phyloP scores from a whole-genome alignment of 805 yeast genomes.

The Saccharomycopsis oosterbeekiorum region DNA sequence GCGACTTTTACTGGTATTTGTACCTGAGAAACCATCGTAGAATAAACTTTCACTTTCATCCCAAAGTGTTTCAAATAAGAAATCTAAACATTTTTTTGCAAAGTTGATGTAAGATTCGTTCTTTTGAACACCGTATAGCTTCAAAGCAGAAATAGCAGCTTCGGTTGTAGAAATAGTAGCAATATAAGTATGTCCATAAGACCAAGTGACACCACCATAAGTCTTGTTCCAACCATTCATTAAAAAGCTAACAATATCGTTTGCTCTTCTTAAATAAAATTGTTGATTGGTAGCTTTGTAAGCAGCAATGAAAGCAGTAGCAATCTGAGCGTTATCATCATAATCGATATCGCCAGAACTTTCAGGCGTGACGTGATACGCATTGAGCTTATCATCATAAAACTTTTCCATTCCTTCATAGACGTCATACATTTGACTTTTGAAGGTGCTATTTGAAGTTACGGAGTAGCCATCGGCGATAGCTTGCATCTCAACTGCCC shows the following conservation, averaged over 20 bases:
- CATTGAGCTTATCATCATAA: conserved; percentile 35
- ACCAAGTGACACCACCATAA: conserved; percentile 61
- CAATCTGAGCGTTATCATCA: conserved; percentile 69
- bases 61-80: conserved; percentile 42
- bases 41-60: conserved; percentile 47
- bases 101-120: conserved; percentile 45
- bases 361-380: conserved; percentile 58
- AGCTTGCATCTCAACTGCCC: conserved; percentile 56
- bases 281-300: conserved; percentile 55
- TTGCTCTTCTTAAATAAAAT: conserved; percentile 42
- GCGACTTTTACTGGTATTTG: conserved; percentile 24
- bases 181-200: conserved; percentile 45
- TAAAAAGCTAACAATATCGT: conserved; percentile 48
- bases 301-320: conserved; percentile 52
- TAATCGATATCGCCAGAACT: conserved; percentile 56
- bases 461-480: conserved; percentile 48
- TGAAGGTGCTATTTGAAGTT: conserved; percentile 24
- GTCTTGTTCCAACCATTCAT: conserved; percentile 51
- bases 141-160: conserved; percentile 51
- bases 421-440: conserved; percentile 44
- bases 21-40: conserved; percentile 43
- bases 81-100: conserved; percentile 48
- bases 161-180: conserved; percentile 62
- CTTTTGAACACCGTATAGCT: conserved; percentile 41
- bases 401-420: conserved; percentile 42